A percentile compares a stretch with the other conserved stretches of the same genome.
These are phyloP conservation scores for Talaromyces marneffei DNA, from an alignment of 2,329 filamentous ascomycete genomes.

Conservation along the genomic window DNA sequence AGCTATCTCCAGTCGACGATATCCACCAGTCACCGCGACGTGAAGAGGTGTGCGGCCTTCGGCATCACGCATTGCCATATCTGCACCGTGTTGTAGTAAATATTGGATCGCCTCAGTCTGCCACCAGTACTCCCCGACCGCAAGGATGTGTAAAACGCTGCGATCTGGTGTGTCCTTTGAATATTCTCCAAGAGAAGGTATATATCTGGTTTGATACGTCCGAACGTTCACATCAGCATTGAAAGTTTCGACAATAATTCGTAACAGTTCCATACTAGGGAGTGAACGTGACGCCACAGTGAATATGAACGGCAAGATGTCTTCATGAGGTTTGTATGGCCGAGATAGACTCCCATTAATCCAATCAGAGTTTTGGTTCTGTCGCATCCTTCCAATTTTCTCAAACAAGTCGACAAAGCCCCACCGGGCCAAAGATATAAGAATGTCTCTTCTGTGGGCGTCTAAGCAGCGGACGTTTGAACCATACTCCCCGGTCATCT, in stretches of 20 bases:
- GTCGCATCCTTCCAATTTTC: conserved; percentile 6
- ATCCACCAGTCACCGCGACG: conserved; percentile 10
- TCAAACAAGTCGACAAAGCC: conserved; percentile 18
- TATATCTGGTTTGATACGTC: neutral
- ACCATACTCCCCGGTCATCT: neutral
- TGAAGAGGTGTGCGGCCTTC: neutral
- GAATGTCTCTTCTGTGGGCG: conserved; percentile 2
- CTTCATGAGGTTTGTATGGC: too few species aligned
- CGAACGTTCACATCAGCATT: neutral
- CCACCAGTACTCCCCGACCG: neutral
- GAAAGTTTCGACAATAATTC: neutral
- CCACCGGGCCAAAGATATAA: conserved; percentile 17
- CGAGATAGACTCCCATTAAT: conserved; percentile 17
- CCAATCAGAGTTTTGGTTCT: conserved; percentile 13
- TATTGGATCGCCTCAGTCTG: neutral
- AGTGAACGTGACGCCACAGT: conserved; percentile 14
- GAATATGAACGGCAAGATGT: conserved; percentile 16
- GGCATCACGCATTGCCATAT: neutral
- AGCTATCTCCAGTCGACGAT: conserved; percentile 11
- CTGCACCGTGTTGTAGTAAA: neutral
- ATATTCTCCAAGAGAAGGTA: neutral
- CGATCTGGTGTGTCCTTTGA: conserved; percentile 10
- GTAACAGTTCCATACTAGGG: neutral
- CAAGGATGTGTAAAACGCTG: conserved; percentile 10
- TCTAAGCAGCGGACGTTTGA: neutral